Conservation (phyloP, 2,329 filamentous ascomycete genomes). For the Fusarium sp. region DNA sequence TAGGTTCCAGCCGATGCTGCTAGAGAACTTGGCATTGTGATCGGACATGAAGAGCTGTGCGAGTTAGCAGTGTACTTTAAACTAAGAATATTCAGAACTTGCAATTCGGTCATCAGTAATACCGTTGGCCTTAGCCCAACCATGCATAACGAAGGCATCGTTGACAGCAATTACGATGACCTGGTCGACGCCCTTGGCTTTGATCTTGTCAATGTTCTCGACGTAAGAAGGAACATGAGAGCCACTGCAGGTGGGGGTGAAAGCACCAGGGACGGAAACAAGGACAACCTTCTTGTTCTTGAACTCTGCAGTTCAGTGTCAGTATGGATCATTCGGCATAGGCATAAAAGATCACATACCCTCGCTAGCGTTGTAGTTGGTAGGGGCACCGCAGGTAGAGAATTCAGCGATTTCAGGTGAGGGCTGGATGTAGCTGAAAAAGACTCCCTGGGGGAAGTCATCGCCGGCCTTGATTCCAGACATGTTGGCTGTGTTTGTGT, state of each 20-base stretch:
- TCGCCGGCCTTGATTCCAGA: constrained; percentile 82
- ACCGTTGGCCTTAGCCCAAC: constrained; percentile 89
- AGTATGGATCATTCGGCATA: constrained; percentile 8
- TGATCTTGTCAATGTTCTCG: constrained; percentile 74
- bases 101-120: constrained; percentile 75
- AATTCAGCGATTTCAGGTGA: constrained; percentile 74
- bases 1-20: constrained; percentile 79
- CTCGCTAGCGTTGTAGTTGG: constrained; percentile 82
- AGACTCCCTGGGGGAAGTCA: constrained; percentile 81
- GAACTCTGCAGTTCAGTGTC: constrained; percentile 56
- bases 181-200: constrained; percentile 83
- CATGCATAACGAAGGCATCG: constrained; percentile 87
- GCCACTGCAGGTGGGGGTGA: constrained; percentile 87
- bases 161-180: constrained; percentile 86
- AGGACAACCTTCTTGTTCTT: constrained; percentile 67
- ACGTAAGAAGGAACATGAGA: constrained; percentile 86
- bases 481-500: constrained; percentile 51
- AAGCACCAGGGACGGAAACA: constrained; percentile 74
- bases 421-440: constrained; percentile 87
- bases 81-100: constrained; percentile 41
- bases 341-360: constrained; percentile 54
- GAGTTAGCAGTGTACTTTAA: constrained; percentile 6
- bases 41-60: constrained; percentile 81
- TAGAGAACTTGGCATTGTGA: constrained; percentile 74
- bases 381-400: constrained; percentile 80